Conservation (phyloP, 202 grass and related monocot genomes). For the Brachypodium distachyon region DNA sequence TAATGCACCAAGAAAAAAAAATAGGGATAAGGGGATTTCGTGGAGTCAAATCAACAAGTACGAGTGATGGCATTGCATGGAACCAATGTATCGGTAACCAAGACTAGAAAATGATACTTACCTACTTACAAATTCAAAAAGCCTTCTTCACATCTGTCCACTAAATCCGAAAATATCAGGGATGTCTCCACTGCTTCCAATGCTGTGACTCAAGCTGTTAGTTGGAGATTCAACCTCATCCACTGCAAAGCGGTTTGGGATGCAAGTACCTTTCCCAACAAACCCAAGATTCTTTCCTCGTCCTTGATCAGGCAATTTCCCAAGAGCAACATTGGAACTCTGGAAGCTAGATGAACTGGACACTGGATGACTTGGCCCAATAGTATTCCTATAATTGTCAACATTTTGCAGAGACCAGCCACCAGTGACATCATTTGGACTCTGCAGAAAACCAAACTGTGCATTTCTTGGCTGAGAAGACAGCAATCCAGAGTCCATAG, state of each 20-base stretch:
- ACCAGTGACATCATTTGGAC: conserved; percentile 41
- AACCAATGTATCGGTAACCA: not conserved
- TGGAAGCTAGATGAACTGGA: conserved; percentile 34
- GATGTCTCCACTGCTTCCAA: conserved; percentile 67
- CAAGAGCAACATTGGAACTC: conserved; percentile 29
- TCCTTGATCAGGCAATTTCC: conserved; percentile 46
- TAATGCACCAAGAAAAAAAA: too few species aligned
- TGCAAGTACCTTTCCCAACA: conserved; percentile 93
- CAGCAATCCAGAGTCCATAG: conserved; percentile 35
- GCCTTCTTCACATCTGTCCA: conserved; percentile 68
- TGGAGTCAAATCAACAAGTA: not conserved
- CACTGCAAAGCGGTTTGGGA: conserved; percentile 81
- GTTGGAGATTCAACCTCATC: conserved; percentile 88
- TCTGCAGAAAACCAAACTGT: conserved; percentile 50
- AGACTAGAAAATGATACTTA: conserved; percentile 13
- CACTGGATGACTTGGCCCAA: conserved; percentile 26
- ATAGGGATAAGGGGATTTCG: too few species aligned
- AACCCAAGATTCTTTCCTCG: conserved; percentile 74
- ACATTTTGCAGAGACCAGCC: conserved; percentile 41
- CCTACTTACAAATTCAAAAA: conserved; percentile 58
- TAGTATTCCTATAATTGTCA: conserved; percentile 33
- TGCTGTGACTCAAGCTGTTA: conserved; percentile 55
- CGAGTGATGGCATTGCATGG: not conserved
- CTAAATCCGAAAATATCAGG: conserved; percentile 63
- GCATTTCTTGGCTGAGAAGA: conserved; percentile 52